phyloP scores from a whole-genome alignment of 768 basidiomycete species.

The Mrakia frigida region DNA sequence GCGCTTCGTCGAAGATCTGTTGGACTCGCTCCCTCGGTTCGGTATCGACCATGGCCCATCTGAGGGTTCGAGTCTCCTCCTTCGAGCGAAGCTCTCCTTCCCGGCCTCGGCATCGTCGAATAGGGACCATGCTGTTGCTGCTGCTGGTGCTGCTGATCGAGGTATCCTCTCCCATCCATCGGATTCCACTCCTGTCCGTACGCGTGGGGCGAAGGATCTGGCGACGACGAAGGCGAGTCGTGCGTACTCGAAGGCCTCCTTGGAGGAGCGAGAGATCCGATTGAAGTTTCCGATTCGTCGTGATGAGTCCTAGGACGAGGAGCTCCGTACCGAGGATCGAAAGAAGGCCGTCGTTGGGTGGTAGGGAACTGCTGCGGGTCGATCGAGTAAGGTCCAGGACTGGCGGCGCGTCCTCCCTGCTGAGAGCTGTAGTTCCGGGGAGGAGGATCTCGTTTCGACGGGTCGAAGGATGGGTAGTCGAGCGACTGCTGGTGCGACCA shows the following conservation, averaged over 20 bases:
- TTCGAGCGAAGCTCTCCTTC: conserved; percentile 1
- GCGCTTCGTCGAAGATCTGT: background rate
- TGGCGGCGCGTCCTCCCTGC: background rate
- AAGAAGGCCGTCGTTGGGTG: background rate
- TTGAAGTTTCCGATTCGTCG: background rate
- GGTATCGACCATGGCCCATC: background rate
- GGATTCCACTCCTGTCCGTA: background rate
- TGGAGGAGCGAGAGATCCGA: background rate
- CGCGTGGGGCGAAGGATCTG: background rate
- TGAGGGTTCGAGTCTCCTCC: background rate
- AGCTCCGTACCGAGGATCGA: background rate
- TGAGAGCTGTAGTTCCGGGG: background rate
- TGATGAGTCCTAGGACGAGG: conserved; percentile 4
- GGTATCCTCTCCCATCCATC: background rate
- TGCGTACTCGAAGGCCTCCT: conserved; percentile 9
- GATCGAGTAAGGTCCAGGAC: background rate
- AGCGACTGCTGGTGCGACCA: background rate
- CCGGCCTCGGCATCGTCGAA: conserved; percentile 6
- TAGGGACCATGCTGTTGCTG: background rate
- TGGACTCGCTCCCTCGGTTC: conserved; percentile 7
- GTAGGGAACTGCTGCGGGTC: background rate
- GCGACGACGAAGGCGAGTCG: conserved; percentile 3
- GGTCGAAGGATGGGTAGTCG: conserved; percentile 5
- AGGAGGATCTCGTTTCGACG: background rate
- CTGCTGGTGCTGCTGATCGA: background rate